Evolutionary conservation across 345 rosid species (phyloP).

Genomic region (Balakata baccata): DNA sequence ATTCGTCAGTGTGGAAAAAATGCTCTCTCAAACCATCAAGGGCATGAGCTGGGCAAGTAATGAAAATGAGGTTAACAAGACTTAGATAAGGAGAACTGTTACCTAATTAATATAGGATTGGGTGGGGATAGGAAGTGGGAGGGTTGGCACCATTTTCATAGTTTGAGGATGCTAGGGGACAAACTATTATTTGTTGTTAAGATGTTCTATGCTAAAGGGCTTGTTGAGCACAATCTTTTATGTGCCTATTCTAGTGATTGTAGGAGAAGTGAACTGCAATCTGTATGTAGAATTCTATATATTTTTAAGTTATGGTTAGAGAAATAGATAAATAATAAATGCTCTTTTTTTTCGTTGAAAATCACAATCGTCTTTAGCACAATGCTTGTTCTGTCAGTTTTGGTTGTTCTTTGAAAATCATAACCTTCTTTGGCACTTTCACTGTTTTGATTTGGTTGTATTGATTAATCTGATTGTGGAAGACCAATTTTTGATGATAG

Average conservation of each 20-base stretch:
- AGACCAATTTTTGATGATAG: neutral
- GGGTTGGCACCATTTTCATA: neutral
- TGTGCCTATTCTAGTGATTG: neutral
- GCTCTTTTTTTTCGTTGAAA: neutral
- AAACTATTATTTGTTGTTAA: neutral
- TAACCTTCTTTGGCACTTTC: neutral
- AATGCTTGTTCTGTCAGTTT: neutral
- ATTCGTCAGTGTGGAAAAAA: neutral
- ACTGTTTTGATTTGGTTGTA: neutral
- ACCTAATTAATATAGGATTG: neutral
- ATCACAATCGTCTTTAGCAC: neutral
- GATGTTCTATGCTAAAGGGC: neutral
- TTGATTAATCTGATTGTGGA: neutral
- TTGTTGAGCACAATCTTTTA: neutral
- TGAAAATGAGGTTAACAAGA: neutral
- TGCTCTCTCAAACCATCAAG: neutral
- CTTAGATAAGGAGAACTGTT: neutral
- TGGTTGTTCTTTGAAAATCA: neutral
- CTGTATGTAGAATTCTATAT: neutral
- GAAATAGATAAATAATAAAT: neutral
- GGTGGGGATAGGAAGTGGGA: neutral
- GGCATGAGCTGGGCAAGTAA: neutral
- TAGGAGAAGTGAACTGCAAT: neutral
- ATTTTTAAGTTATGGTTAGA: neutral
- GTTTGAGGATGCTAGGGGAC: neutral